These are phyloP conservation scores for Thermothielavioides terrestris DNA, from an alignment of 495 filamentous ascomycete species.

Conservation along the genomic window DNA sequence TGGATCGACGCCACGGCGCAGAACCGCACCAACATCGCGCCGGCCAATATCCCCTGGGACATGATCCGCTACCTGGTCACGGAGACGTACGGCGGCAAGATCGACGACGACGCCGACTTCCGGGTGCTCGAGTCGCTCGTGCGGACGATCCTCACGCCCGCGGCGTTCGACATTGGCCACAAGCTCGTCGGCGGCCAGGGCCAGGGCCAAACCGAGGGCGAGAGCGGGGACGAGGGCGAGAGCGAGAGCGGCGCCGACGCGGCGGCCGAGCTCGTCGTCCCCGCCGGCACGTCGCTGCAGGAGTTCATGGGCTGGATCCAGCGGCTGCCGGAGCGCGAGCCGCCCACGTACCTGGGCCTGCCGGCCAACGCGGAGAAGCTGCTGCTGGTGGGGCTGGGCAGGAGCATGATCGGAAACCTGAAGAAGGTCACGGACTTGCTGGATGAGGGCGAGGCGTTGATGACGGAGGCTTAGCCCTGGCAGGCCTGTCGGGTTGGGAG, in stretches of 20 bases:
- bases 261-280: conserved; percentile 54
- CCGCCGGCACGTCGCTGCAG: conserved; percentile 66
- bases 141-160: conserved; percentile 64
- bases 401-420: conserved; percentile 76
- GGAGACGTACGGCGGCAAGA: conserved; percentile 96
- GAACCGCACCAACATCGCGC: conserved; percentile 83
- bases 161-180: conserved; percentile 85
- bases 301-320: conserved; percentile 93
- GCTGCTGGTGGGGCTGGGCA: conserved; percentile 80
- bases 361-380: conserved; percentile 97
- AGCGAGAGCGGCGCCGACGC: conserved; percentile 1
- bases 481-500: not conserved
- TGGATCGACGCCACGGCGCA: conserved; percentile 80
- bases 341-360: conserved; percentile 91
- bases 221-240: too few relatives aligned
- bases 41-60: conserved; percentile 90
- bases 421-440: conserved; percentile 72
- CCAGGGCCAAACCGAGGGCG: too few relatives aligned
- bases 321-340: conserved; percentile 84
- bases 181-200: conserved; percentile 77
- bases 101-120: conserved; percentile 89
- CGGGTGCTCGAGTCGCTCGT: conserved; percentile 62
- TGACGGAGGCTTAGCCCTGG: conserved; percentile 50
- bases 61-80: conserved; percentile 88
- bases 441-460: conserved; percentile 89